phyloP scores from a whole-genome alignment of 1,139 yeast species.

The Ogataea hybrid region DNA sequence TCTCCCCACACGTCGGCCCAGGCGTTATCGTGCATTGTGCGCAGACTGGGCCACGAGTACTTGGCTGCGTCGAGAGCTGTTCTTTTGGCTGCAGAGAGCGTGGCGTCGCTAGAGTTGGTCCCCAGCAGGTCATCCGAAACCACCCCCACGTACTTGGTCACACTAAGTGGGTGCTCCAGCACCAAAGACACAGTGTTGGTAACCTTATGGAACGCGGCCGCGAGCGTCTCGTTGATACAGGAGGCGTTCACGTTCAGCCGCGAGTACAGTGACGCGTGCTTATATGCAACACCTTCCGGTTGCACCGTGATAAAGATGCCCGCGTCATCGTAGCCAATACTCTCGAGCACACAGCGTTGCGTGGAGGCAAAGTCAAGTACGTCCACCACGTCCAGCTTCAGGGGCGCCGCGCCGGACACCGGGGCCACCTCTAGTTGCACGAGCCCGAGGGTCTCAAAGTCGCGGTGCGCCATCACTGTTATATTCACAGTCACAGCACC shows the following conservation, averaged over 20 bases:
- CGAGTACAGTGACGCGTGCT: constrained; percentile 58
- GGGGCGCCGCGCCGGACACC: constrained; percentile 30
- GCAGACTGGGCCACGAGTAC: constrained; percentile 34
- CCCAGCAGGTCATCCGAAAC: constrained; percentile 56
- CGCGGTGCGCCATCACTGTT: constrained; percentile 62
- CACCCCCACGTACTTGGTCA: constrained; percentile 62
- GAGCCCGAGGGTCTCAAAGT: constrained; percentile 54
- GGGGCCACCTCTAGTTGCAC: constrained; percentile 45
- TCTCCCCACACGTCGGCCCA: constrained; percentile 48
- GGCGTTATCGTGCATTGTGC: constrained; percentile 42
- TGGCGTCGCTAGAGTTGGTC: constrained; percentile 27
- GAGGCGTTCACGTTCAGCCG: constrained; percentile 27
- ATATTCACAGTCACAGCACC: constrained; percentile 48
- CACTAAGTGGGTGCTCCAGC: constrained; percentile 27
- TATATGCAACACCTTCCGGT: constrained; percentile 56
- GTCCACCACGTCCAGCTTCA: constrained; percentile 46
- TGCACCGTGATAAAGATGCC: constrained; percentile 62
- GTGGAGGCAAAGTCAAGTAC: constrained; percentile 56
- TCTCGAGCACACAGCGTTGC: constrained; percentile 50
- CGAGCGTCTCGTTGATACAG: background rate
- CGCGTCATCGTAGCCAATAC: constrained; percentile 29
- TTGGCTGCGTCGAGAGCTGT: constrained; percentile 37
- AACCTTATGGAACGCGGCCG: background rate
- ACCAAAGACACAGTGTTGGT: constrained; percentile 23
- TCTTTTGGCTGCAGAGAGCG: constrained; percentile 41